Percentiles rank a stretch among this genome's conserved stretches.
These are phyloP conservation scores for Bothriochloa decipiens DNA, from an alignment of 176 grass and related monocot genomes.

Conservation along the genomic window DNA sequence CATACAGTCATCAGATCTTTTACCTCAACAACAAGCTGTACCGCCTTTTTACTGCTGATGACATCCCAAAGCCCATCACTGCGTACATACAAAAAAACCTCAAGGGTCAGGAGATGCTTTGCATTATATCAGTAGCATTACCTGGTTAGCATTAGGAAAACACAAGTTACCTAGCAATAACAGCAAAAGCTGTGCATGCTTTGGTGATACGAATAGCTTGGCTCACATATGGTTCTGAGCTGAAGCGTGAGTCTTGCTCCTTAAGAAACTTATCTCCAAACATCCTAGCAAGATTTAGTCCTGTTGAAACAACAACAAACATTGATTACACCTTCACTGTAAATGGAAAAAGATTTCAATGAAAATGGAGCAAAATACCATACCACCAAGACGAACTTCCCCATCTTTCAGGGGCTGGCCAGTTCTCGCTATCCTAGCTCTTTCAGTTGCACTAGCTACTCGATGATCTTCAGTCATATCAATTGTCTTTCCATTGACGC, in stretches of 20 bases:
- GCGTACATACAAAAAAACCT: constrained; percentile 8
- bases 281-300: constrained; percentile 83
- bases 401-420: constrained; percentile 78
- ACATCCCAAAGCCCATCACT: constrained; percentile 98
- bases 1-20: not conserved
- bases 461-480: constrained; percentile 87
- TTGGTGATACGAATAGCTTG: constrained; percentile 58
- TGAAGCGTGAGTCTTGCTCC: constrained; percentile 80
- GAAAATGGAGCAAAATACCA: not conserved
- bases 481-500: constrained; percentile 62
- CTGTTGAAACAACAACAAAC: constrained; percentile 43
- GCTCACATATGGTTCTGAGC: constrained; percentile 84
- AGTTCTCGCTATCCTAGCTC: constrained; percentile 63
- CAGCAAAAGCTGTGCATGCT: constrained; percentile 62
- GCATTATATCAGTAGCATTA: constrained; percentile 9
- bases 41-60: constrained; percentile 66
- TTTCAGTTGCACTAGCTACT: constrained; percentile 68
- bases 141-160: not conserved
- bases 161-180: constrained; percentile 78
- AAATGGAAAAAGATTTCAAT: not conserved
- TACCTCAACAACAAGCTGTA: constrained; percentile 70
- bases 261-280: constrained; percentile 90
- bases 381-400: constrained; percentile 72
- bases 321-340: not conserved
- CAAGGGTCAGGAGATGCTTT: not conserved